Evolutionary conservation across 306 rosid genomes (phyloP).

Genomic region (Cucumis cinereus): DNA sequence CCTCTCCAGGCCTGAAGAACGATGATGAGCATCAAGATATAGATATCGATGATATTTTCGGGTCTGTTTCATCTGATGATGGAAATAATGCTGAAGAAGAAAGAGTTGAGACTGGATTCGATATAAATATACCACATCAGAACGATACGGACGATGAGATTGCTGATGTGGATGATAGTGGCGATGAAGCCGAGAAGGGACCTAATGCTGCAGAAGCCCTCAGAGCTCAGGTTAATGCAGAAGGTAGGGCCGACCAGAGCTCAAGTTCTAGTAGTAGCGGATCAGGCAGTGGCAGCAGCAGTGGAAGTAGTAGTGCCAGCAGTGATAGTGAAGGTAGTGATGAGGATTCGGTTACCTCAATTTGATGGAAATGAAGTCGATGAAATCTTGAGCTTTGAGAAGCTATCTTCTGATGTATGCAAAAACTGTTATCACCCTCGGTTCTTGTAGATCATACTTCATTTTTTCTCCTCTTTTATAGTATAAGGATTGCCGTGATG

Average conservation of each 20-base stretch:
- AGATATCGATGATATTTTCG: constrained; percentile 58
- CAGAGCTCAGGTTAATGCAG: constrained; percentile 66
- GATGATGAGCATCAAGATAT: constrained; percentile 68
- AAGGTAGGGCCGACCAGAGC: constrained; percentile 42
- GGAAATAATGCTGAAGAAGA: constrained; percentile 41
- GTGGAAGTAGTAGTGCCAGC: constrained; percentile 55
- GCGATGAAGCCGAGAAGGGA: constrained; percentile 76
- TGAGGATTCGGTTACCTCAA: constrained; percentile 68
- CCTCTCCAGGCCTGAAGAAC: constrained; percentile 43
- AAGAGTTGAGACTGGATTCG: constrained; percentile 48
- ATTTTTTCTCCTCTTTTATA: neutral
- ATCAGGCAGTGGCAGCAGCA: constrained; percentile 53
- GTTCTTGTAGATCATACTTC: neutral
- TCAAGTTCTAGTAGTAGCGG: constrained; percentile 73
- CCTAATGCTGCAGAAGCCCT: constrained; percentile 81
- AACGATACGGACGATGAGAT: constrained; percentile 70
- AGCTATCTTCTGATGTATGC: neutral
- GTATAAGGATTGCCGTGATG: too few relatives aligned
- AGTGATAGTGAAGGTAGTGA: constrained; percentile 77
- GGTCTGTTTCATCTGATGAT: constrained; percentile 45
- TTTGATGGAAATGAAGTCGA: constrained; percentile 22
- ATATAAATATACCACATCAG: constrained; percentile 34
- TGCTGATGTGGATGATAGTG: constrained; percentile 81
- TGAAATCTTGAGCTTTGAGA: neutral
- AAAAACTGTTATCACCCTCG: too few relatives aligned